Conservation (phyloP, 148 eudicot species). For the Rhododendron griersonianum region DNA sequence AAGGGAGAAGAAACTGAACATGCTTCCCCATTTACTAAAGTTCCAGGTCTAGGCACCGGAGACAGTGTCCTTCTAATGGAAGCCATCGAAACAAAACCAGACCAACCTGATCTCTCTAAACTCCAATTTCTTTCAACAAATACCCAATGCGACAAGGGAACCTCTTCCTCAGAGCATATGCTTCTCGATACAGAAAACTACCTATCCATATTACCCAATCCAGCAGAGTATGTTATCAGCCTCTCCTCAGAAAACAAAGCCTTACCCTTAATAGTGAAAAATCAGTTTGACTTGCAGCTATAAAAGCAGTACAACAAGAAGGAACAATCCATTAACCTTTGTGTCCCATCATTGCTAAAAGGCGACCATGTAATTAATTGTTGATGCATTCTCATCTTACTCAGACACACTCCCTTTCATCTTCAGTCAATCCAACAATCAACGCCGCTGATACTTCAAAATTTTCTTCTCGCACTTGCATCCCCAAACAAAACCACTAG, state of each 20-base stretch:
- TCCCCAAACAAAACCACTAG: neutral
- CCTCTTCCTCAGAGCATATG: neutral
- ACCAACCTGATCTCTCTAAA: slow-evolving; percentile 11
- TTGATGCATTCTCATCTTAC: neutral
- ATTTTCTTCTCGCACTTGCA: neutral
- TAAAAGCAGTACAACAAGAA: neutral
- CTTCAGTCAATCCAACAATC: neutral
- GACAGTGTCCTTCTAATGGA: slow-evolving; percentile 75
- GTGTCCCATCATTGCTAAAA: neutral
- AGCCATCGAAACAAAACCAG: slow-evolving; percentile 38
- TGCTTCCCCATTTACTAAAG: slow-evolving; percentile 49
- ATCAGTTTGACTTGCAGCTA: neutral
- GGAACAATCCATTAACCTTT: neutral
- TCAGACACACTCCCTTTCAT: neutral
- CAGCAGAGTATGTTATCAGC: neutral
- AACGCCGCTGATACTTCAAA: neutral
- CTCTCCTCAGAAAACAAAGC: neutral
- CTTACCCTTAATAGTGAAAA: neutral
- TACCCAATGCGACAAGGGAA: neutral
- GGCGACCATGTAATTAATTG: neutral
- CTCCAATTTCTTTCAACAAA: neutral
- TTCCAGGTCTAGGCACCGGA: slow-evolving; percentile 65
- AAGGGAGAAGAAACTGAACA: slow-evolving; percentile 64
- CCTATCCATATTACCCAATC: neutral
- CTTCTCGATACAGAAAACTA: neutral